Evolutionary conservation across 1,284 basidiomycete species (phyloP).

Genomic region (Gymnopus androsaceus): DNA sequence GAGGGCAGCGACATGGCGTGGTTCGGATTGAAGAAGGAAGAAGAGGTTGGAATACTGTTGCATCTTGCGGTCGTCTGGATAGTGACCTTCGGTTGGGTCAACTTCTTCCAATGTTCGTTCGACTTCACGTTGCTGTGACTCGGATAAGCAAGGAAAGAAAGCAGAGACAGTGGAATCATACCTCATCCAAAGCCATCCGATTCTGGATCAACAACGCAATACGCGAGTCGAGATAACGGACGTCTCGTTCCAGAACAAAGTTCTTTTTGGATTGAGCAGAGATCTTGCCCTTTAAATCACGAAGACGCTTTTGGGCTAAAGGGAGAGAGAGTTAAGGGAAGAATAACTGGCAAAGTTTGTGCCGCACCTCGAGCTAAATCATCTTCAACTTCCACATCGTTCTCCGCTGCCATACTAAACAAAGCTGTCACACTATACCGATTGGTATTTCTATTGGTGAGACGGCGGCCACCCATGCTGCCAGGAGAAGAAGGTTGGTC

Average conservation of each 20-base stretch:
- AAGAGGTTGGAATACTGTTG: slow-evolving; percentile 98
- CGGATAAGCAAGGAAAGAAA: slow-evolving; percentile 6
- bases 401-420: slow-evolving; percentile 97
- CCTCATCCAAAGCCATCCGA: slow-evolving; percentile 94
- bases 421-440: slow-evolving; percentile 95
- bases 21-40: slow-evolving; percentile 97
- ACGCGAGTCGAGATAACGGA: slow-evolving; percentile 95
- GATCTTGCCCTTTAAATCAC: slow-evolving; percentile 96
- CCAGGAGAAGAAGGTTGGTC: slow-evolving; percentile 65
- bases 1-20: slow-evolving; percentile 92
- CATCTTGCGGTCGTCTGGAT: slow-evolving; percentile 90
- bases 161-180: slow-evolving; percentile 37
- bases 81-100: slow-evolving; percentile 85
- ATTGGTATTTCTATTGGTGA: slow-evolving; percentile 92
- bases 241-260: slow-evolving; percentile 97
- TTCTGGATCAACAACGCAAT: slow-evolving; percentile 99
- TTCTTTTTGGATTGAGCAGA: slow-evolving; percentile 99
- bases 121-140: slow-evolving; percentile 82
- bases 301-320: slow-evolving; percentile 89
- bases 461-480: slow-evolving; percentile 66
- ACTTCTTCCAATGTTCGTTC: slow-evolving; percentile 94
- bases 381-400: slow-evolving; percentile 98
- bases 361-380: slow-evolving; percentile 88
- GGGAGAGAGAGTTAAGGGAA: neutral
- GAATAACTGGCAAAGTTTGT: neutral